Base-by-base conservation (phyloP, 768 basidiomycete species). In the Mrakia hoshinonis region DNA sequence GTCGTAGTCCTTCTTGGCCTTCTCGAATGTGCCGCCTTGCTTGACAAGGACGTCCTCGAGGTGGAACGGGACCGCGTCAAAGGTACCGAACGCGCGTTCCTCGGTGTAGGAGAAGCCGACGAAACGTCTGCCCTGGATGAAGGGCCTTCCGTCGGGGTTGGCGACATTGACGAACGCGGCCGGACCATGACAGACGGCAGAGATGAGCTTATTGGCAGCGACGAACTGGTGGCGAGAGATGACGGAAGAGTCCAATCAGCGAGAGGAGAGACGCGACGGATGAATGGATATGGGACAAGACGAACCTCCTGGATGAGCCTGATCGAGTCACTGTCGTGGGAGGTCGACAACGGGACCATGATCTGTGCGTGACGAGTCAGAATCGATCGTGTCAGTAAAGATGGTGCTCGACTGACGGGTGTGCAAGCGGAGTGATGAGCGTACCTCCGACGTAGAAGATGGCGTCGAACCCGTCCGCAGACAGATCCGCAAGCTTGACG, bases 401-500 rank as follows among this genome's bases (percentile, higher is more conserved):
- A n/a, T n/a, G n/a, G n/a, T n/a, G n/a, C n/a, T n/a, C n/a, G n/a
- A n/a, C n/a, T n/a, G n/a, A n/a, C n/a, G 20, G 46, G 46, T 10
- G 20, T 10, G 46, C 10, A 47, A 20, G 46, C 46, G 46, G 20
- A 20, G 20, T 10, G 20, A 20, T 10, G 46, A 47, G 46, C 20
- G 10, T 10, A 9, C 54, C 89, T 51, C 90, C 90, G 68, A 88
- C 83, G 76, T 89, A 89, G 79, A 88, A 90, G 67, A 92, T 81
- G 12, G 86, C 90, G 64, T 83, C 85, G 77, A 89, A 91, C 74
- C 88, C 85, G 74, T 83, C 82, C 18, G 87, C 83, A 73, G 83
- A 85, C 13, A 97, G 84, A 3, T 84, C 81, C 79, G 93, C 92
- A 66, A 99, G 87, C 76, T 95, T 92, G 20, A 94, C 94, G 75